These are phyloP conservation scores for Carallia brachiata DNA, from an alignment of 345 rosid genomes.

Conservation along the genomic window DNA sequence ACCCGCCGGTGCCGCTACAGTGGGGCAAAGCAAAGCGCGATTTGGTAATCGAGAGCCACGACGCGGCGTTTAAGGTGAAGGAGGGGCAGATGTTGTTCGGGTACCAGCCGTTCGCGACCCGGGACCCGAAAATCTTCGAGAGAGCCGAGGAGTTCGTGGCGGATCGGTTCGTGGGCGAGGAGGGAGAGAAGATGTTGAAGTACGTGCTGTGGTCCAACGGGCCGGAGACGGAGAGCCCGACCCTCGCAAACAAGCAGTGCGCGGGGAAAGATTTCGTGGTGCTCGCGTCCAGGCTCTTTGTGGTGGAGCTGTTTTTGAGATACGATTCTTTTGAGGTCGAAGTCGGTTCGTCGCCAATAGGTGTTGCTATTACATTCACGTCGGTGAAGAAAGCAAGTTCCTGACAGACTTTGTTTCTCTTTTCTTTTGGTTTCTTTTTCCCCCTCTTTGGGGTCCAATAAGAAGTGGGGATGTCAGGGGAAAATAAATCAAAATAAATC, in stretches of 20 bases:
- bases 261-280: constrained; percentile 93
- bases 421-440: no score
- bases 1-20: constrained; percentile 78
- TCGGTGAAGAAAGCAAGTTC: constrained; percentile 64
- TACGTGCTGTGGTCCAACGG: constrained; percentile 97
- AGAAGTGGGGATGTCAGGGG: no score
- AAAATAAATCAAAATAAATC: no score
- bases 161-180: constrained; percentile 64
- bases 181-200: constrained; percentile 61
- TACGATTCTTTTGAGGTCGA: constrained; percentile 78
- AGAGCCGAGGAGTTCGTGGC: constrained; percentile 70
- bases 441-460: not conserved
- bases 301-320: constrained; percentile 74
- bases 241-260: constrained; percentile 70
- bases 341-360: constrained; percentile 47
- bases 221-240: constrained; percentile 64
- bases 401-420: constrained; percentile 14
- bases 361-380: constrained; percentile 48
- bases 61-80: constrained; percentile 64
- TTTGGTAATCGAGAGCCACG: constrained; percentile 72
- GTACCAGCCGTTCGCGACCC: constrained; percentile 80
- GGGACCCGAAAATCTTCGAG: constrained; percentile 72
- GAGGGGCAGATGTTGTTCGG: constrained; percentile 81
- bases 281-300: constrained; percentile 56
- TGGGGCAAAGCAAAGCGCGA: constrained; percentile 71